Base-by-base conservation (phyloP, 768 basidiomycete species). In the Xerocomellus chrysenteron region DNA sequence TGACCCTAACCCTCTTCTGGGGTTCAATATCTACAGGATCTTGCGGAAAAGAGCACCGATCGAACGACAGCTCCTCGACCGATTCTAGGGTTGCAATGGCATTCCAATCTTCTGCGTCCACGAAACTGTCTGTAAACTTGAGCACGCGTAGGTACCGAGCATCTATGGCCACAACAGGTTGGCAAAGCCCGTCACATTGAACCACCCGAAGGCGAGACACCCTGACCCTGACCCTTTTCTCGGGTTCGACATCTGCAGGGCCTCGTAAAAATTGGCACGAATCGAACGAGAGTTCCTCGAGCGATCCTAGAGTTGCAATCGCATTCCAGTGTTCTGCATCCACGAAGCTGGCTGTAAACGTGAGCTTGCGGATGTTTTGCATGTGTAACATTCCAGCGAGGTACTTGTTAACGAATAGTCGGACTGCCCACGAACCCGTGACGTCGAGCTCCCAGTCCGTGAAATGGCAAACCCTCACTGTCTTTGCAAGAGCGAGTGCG, bases 401-500 rank as follows among this genome's bases (percentile, higher is more conserved):
- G 42, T 50, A 59, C 30, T 50, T 37, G 10, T 30, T 37, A 2
- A n/a, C 12, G 19, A 21, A 21, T 21, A 21, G 21, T 21, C 21
- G 21, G 21, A 21, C 21, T 21, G 21, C 21, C 21, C 21, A 2
- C 21, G 21, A 21, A 21, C 21, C 21, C 21, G 21, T 21, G 21
- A 1, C 21, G 21, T 21, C 21, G 21, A 35, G 10, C 14, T 7
- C 0, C 64, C 60, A 62, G 37, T 36, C 0, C 2, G 3, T 39
- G 43, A 70, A 62, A 39, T 24, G 32, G 28, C 68, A 68, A 0
- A 54, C 54, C 46, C 65, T 71, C 44, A 78, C 73, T 19, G 66
- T 57, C 40, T 58, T 54, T 5, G 73, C 69, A 11, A 78, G 54
- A 2, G 69, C 62, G 19, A 58, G 59, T 2, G 73, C 72, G 8